Evolutionary conservation across 169 alveolate genomes (phyloP).

Genomic region (Cryptosporidium viatorum): DNA sequence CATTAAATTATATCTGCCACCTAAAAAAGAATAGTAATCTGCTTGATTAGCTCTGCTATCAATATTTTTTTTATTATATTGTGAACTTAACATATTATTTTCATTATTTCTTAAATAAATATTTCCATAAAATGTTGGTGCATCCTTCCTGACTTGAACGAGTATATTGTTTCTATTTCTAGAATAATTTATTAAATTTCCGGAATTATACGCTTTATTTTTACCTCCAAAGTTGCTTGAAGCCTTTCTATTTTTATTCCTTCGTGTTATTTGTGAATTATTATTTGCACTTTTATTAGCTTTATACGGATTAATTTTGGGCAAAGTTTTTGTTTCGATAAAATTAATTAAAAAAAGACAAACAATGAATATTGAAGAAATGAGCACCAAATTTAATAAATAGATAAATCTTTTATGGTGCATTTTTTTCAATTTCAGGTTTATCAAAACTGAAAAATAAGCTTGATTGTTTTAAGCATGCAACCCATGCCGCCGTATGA

Average conservation of each 20-base stretch:
- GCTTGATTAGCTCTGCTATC: not conserved
- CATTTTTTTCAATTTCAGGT: not conserved
- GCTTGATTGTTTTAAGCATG: not conserved
- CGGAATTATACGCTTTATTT: not conserved
- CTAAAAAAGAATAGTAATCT: conserved; percentile 3
- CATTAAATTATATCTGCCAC: conserved; percentile 11
- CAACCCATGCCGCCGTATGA: not conserved
- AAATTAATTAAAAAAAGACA: not conserved
- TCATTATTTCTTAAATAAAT: conserved; percentile 4
- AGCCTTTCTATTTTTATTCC: not conserved
- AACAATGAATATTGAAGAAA: not conserved
- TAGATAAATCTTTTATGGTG: not conserved
- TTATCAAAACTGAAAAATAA: not conserved
- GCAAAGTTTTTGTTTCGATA: not conserved
- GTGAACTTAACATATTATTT: not conserved
- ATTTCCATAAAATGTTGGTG: conserved; percentile 44
- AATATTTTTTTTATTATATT: not conserved
- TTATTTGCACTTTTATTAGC: not conserved
- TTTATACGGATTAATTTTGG: not conserved
- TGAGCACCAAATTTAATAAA: not conserved
- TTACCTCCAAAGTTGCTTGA: not conserved
- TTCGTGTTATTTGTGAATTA: not conserved
- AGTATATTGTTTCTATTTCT: not conserved
- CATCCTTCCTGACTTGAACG: not conserved
- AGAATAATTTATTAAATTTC: not conserved